Evolutionary conservation across 352 stramenopile genomes (phyloP).

Genomic region (Pythium pectinolyticum): DNA sequence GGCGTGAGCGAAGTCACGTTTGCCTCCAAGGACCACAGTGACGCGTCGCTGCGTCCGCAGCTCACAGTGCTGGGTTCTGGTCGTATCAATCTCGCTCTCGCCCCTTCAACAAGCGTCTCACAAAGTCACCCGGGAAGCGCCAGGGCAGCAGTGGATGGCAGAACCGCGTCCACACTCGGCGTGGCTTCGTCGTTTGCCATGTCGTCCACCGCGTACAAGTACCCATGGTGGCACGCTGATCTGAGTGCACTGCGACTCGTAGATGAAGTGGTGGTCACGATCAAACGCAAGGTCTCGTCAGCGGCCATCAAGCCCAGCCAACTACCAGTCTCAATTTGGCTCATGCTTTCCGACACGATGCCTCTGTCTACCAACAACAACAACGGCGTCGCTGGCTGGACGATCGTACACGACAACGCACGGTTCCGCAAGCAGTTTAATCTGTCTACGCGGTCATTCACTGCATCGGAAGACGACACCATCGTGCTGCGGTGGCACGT

Average conservation of each 20-base stretch:
- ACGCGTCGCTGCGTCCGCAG: slow-evolving; percentile 37
- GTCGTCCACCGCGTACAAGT: slow-evolving; percentile 40
- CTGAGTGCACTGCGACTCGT: slow-evolving; percentile 33
- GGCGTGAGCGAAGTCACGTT: slow-evolving; percentile 56
- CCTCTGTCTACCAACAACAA: slow-evolving; percentile 37
- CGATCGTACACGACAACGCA: slow-evolving; percentile 25
- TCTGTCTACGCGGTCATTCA: slow-evolving; percentile 45
- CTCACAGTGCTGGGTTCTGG: slow-evolving; percentile 51
- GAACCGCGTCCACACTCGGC: slow-evolving; percentile 34
- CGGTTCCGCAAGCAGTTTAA: slow-evolving; percentile 39
- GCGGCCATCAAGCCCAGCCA: slow-evolving; percentile 34
- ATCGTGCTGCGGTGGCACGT: slow-evolving; percentile 60
- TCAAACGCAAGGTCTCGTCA: slow-evolving; percentile 44
- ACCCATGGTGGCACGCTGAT: slow-evolving; percentile 69
- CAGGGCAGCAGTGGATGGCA: slow-evolving; percentile 50
- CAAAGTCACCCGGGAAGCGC: slow-evolving; percentile 56
- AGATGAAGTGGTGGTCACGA: slow-evolving; percentile 50
- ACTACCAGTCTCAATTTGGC: slow-evolving; percentile 42
- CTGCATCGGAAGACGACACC: slow-evolving; percentile 37
- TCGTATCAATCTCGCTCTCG: slow-evolving; percentile 54
- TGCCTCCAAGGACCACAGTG: slow-evolving; percentile 52
- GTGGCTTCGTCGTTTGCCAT: slow-evolving; percentile 53
- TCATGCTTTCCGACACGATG: slow-evolving; percentile 44
- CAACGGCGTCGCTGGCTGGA: slow-evolving; percentile 39
- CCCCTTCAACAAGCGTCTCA: slow-evolving; percentile 26